A percentile compares a stretch with the other conserved stretches of the same genome.
Conservation (phyloP, 2,329 filamentous ascomycete species). For the Fusarium tjaetaba region DNA sequence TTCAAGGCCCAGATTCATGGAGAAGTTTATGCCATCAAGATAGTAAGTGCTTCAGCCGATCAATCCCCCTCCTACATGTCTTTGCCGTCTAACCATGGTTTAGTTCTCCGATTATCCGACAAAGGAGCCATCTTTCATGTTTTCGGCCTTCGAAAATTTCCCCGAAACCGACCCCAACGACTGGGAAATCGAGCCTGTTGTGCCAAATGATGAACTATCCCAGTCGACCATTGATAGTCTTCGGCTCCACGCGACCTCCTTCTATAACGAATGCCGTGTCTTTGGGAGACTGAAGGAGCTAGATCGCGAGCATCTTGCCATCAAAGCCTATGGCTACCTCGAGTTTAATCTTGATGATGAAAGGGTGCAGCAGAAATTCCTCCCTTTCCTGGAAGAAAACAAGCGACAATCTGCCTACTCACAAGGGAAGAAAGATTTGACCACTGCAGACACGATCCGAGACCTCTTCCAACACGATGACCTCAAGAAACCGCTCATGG, state of each 20-base stretch:
- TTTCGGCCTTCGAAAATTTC: not conserved
- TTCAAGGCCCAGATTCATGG: constrained; percentile 3
- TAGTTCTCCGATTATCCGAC: not conserved
- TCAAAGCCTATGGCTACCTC: constrained; percentile 10
- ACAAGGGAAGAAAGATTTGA: not conserved
- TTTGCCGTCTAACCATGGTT: not conserved
- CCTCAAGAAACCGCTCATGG: not conserved
- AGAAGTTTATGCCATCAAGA: constrained; percentile 1
- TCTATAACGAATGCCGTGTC: constrained; percentile 19
- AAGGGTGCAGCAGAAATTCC: not conserved
- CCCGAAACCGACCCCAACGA: rapidly evolving
- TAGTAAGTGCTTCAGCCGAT: not conserved
- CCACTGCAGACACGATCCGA: not conserved
- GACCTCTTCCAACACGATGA: not conserved
- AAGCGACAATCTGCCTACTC: not conserved
- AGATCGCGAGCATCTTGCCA: not conserved
- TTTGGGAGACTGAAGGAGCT: constrained; percentile 25
- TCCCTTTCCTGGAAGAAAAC: not conserved
- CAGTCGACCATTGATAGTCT: not conserved
- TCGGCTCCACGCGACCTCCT: not conserved
- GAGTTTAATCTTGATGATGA: not conserved
- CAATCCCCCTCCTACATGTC: not conserved
- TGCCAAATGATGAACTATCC: not conserved
- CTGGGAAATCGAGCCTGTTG: not conserved
- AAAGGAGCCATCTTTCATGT: not conserved